These are phyloP conservation scores for Cymodocea nodosa DNA, from an alignment of 116 monocot genomes.

Conservation along the genomic window DNA sequence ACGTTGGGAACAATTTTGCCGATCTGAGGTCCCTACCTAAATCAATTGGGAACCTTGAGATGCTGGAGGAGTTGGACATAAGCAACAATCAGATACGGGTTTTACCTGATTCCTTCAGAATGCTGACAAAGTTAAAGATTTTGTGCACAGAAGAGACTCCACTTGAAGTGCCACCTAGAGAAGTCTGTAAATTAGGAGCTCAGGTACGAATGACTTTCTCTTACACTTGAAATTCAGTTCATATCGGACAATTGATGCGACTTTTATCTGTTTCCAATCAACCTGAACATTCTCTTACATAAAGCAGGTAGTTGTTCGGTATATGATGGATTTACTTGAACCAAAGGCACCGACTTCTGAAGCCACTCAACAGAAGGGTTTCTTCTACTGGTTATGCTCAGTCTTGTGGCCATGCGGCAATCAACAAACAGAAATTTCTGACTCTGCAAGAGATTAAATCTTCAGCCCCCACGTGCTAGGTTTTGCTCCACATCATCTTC, in stretches of 20 bases:
- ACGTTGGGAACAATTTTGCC: slow-evolving; percentile 75
- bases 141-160: slow-evolving; percentile 74
- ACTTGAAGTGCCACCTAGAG: slow-evolving; percentile 65
- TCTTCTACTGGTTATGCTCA: slow-evolving; percentile 3
- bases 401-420: slow-evolving; percentile 1
- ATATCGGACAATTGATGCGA: background rate
- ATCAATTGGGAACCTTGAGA: slow-evolving; percentile 86
- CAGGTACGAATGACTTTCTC: slow-evolving; percentile 32
- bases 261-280: background rate
- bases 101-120: slow-evolving; percentile 68
- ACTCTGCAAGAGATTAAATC: background rate
- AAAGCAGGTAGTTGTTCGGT: slow-evolving; percentile 61
- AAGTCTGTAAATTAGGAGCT: slow-evolving; percentile 70
- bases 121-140: slow-evolving; percentile 52
- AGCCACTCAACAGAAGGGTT: background rate
- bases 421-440: background rate
- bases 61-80: slow-evolving; percentile 85
- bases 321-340: slow-evolving; percentile 62
- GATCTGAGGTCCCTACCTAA: slow-evolving; percentile 67
- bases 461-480: background rate
- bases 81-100: slow-evolving; percentile 81
- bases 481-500: background rate
- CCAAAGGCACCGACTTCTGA: slow-evolving; percentile 4
- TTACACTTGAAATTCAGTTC: background rate
- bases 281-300: background rate